Percentiles rank a stretch among this genome's conserved stretches.
These are phyloP conservation scores for Grigorovia yakushimaensis DNA, from an alignment of 805 yeast species.

Conservation along the genomic window DNA sequence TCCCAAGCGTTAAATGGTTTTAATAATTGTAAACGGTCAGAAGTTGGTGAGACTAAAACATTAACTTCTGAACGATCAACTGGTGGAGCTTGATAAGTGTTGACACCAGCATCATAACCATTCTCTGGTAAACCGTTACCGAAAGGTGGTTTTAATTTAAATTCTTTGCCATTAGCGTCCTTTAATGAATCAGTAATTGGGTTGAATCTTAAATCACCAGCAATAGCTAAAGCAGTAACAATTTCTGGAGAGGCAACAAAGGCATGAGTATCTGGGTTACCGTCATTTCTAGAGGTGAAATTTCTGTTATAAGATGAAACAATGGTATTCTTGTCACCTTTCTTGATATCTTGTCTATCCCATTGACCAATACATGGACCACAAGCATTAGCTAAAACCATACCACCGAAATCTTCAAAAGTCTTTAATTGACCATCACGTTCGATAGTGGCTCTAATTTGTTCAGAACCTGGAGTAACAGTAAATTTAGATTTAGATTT, in stretches of 20 bases:
- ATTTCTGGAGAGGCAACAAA: conserved; percentile 96
- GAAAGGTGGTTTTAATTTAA: conserved; percentile 75
- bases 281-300: conserved; percentile 96
- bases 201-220: conserved; percentile 95
- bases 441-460: conserved; percentile 94
- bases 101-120: conserved; percentile 89
- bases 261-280: conserved; percentile 95
- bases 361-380: conserved; percentile 99
- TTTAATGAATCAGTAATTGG: conserved; percentile 84
- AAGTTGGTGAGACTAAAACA: conserved; percentile 75
- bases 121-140: conserved; percentile 84
- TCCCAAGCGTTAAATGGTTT: conserved; percentile 94
- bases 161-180: conserved; percentile 83
- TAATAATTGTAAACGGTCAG: conserved; percentile 92
- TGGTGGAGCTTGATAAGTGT: conserved; percentile 98
- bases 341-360: conserved; percentile 89
- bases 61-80: conserved; percentile 63
- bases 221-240: conserved; percentile 88
- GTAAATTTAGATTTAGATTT: conserved; percentile 87
- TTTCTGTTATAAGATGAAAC: conserved; percentile 97
- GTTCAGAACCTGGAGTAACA: conserved; percentile 97
- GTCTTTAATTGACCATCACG: conserved; percentile 89
- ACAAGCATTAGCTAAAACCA: conserved; percentile 94
- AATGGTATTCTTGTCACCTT: conserved; percentile 93
- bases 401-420: conserved; percentile 86